phyloP scores from a whole-genome alignment of 345 rosid genomes.

The Eutrema yunnanense region DNA sequence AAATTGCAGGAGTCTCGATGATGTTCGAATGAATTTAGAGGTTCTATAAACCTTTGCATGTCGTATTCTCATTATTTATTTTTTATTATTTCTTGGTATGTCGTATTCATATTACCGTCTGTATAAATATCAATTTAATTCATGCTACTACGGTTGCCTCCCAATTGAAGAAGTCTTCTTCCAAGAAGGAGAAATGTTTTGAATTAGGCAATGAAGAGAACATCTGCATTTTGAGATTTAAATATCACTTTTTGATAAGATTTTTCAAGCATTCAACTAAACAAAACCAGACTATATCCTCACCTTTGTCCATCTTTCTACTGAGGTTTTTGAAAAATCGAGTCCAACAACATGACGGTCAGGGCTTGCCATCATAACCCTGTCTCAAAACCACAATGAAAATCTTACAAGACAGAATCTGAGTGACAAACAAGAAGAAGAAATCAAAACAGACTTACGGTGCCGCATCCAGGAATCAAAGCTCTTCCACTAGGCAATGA shows the following conservation, averaged over 20 bases:
- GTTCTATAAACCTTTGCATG: no score
- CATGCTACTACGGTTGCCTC: constrained; percentile 22
- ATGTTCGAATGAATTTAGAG: no score
- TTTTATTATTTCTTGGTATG: no score
- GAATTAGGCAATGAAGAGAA: constrained; percentile 51
- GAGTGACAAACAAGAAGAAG: background rate
- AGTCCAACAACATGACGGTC: constrained; percentile 30
- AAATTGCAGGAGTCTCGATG: no score
- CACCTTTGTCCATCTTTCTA: constrained; percentile 21
- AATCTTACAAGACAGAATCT: background rate
- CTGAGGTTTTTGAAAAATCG: constrained; percentile 19
- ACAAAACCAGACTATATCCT: background rate
- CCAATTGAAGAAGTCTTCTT: constrained; percentile 77
- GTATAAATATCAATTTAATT: no score
- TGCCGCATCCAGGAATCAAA: constrained; percentile 75
- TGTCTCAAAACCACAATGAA: background rate
- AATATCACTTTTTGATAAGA: background rate
- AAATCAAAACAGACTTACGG: constrained; percentile 34
- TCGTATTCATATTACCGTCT: no score
- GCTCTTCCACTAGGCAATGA: constrained; percentile 70
- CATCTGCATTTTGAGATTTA: constrained; percentile 35
- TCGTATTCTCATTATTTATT: no score
- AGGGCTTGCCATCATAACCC: constrained; percentile 29
- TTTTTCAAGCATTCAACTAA: background rate
- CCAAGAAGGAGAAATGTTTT: constrained; percentile 41